Conservation (phyloP, 768 basidiomycete genomes). For the Trametes cubensis region DNA sequence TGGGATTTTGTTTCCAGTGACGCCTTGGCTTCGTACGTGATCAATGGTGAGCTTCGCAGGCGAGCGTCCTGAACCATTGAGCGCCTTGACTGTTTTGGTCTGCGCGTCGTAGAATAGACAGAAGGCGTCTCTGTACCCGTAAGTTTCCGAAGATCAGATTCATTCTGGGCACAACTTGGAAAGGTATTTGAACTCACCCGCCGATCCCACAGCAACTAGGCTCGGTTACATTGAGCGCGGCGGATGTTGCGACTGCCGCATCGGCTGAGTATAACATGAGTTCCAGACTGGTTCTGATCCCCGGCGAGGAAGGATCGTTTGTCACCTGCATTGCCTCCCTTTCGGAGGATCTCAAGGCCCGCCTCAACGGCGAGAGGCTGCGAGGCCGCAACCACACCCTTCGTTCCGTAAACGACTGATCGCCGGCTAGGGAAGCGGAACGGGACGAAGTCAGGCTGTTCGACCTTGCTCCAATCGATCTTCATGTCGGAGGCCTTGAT, state of each 20-base stretch:
- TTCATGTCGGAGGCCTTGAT: conserved; percentile 23
- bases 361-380: conserved; percentile 93
- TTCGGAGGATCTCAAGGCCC: conserved; percentile 86
- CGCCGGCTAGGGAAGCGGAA: conserved; percentile 80
- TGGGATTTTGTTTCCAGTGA: conserved; percentile 72
- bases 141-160: background rate
- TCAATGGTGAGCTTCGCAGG: conserved; percentile 81
- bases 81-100: conserved; percentile 77
- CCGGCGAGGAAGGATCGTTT: background rate
- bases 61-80: conserved; percentile 92
- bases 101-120: conserved; percentile 91
- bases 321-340: conserved; percentile 94
- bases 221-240: conserved; percentile 90
- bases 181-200: conserved; percentile 51
- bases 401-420: conserved; percentile 66
- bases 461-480: conserved; percentile 63
- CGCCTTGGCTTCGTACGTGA: conserved; percentile 67
- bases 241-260: conserved; percentile 92
- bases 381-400: conserved; percentile 78
- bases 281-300: background rate
- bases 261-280: conserved; percentile 57
- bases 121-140: conserved; percentile 71
- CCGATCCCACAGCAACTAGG: conserved; percentile 91
- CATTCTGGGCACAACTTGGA: background rate
- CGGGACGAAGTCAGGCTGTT: conserved; percentile 65